Evolutionary conservation across 345 rosid genomes (phyloP).

Genomic region (Heritiera fomes): DNA sequence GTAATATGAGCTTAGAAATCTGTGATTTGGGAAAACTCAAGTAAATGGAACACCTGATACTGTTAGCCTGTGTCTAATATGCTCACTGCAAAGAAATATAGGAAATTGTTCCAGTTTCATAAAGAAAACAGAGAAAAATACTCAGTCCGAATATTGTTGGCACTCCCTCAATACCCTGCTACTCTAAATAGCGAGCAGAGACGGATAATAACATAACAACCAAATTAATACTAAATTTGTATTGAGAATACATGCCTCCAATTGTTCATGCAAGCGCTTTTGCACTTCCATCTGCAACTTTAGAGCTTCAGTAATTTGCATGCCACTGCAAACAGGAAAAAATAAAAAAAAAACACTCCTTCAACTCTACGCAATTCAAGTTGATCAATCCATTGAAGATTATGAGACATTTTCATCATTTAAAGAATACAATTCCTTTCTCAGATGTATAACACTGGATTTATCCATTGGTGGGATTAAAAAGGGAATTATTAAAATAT

Average conservation of each 20-base stretch:
- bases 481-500: not conserved
- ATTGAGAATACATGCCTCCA: conserved; percentile 71
- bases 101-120: not conserved
- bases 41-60: not conserved
- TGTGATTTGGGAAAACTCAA: not conserved
- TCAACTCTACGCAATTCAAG: not conserved
- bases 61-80: not conserved
- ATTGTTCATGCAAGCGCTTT: conserved; percentile 92
- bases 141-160: not conserved
- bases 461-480: not conserved
- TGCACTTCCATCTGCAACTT: conserved; percentile 99
- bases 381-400: not conserved
- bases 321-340: conserved; percentile 57
- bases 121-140: not conserved
- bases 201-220: not conserved
- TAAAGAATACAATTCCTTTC: not conserved
- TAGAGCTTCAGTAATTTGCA: conserved; percentile 99
- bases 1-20: conserved; percentile 7
- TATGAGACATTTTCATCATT: conserved; percentile 8
- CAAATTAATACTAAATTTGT: conserved; percentile 1
- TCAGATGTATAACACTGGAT: not conserved
- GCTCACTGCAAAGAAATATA: not conserved
- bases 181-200: not conserved
- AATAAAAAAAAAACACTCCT: conserved; percentile 1
- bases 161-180: not conserved